phyloP scores from a whole-genome alignment of 148 eudicot genomes.

The Rhododendron ovatum region DNA sequence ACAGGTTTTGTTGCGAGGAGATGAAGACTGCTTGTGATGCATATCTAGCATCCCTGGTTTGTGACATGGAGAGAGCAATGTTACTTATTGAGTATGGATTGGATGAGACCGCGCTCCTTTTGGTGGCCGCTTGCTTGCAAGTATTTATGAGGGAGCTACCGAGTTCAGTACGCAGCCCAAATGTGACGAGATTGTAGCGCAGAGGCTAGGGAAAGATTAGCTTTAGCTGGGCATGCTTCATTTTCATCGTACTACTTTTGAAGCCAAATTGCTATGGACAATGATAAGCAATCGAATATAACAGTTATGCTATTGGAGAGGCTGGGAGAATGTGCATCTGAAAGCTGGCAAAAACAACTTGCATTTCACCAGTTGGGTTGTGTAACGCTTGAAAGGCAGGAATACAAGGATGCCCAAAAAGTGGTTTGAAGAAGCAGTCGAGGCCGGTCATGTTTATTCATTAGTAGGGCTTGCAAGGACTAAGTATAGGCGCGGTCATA shows the following conservation, averaged over 20 bases:
- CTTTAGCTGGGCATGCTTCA: slow-evolving; percentile 57
- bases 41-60: slow-evolving; percentile 64
- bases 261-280: slow-evolving; percentile 73
- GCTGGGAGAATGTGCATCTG: slow-evolving; percentile 52
- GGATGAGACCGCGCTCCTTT: slow-evolving; percentile 66
- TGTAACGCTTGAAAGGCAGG: slow-evolving; percentile 73
- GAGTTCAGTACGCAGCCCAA: slow-evolving; percentile 42
- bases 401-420: slow-evolving; percentile 71
- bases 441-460: slow-evolving; percentile 77
- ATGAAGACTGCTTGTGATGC: slow-evolving; percentile 71
- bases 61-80: slow-evolving; percentile 49
- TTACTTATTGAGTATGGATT: slow-evolving; percentile 71
- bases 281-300: slow-evolving; percentile 60
- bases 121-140: slow-evolving; percentile 81
- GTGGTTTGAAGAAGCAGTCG: slow-evolving; percentile 61
- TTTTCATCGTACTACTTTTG: slow-evolving; percentile 63
- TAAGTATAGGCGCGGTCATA: slow-evolving; percentile 76
- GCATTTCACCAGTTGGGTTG: slow-evolving; percentile 77
- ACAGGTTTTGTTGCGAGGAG: slow-evolving; percentile 76
- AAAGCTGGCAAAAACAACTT: slow-evolving; percentile 66
- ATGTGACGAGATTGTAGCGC: slow-evolving; percentile 50
- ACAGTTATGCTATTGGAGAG: slow-evolving; percentile 72
- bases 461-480: slow-evolving; percentile 74
- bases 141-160: slow-evolving; percentile 76
- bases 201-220: slow-evolving; percentile 55